Conservation (phyloP, 1,284 basidiomycete genomes). For the Paramarasmius palmivorus region DNA sequence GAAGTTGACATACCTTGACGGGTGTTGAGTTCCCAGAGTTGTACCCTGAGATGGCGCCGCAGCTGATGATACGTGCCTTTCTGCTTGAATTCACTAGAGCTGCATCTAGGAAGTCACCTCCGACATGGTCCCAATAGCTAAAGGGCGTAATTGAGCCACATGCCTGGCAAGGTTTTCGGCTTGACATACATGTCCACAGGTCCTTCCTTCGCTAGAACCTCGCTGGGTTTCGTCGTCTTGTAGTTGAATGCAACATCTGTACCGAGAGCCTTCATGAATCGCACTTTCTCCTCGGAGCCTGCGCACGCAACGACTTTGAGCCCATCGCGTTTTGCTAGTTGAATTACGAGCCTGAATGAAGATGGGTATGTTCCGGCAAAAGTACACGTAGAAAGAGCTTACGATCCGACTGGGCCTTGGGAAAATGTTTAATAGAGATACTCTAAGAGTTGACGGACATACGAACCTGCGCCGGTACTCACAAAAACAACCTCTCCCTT, state of each 20-base stretch:
- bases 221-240: constrained; percentile 53
- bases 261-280: constrained; percentile 61
- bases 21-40: constrained; percentile 27
- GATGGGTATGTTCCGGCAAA: background rate
- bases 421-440: background rate
- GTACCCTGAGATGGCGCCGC: constrained; percentile 22
- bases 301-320: constrained; percentile 74
- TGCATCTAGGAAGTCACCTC: constrained; percentile 65
- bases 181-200: constrained; percentile 49
- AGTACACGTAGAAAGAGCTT: constrained; percentile 14
- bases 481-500: constrained; percentile 58
- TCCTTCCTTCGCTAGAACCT: constrained; percentile 59
- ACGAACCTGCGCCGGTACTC: constrained; percentile 51
- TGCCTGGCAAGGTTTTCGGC: background rate
- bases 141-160: background rate
- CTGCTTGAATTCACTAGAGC: constrained; percentile 36
- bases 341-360: constrained; percentile 40
- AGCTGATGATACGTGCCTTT: constrained; percentile 8
- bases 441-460: background rate
- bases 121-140: constrained; percentile 55
- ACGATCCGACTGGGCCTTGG: constrained; percentile 36
- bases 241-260: constrained; percentile 78
- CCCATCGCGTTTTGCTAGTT: constrained; percentile 63
- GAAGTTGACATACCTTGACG: constrained; percentile 26
- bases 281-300: constrained; percentile 69